Evolutionary conservation across 2,329 filamentous ascomycete species (phyloP).

Genomic region (Alternaria metachromatica): DNA sequence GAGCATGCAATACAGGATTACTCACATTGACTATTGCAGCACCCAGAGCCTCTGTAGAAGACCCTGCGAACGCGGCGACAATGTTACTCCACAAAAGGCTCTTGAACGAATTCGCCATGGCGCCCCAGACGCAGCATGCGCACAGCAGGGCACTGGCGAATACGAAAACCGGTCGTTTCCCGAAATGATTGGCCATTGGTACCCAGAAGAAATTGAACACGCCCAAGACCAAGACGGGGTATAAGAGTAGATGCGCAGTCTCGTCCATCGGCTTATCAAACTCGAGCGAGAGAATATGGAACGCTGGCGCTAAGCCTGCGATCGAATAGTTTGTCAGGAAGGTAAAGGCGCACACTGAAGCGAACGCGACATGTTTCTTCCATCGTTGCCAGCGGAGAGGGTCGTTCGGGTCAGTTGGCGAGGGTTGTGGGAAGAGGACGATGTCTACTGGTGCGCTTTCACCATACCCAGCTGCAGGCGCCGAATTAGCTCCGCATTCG

Average conservation of each 20-base stretch:
- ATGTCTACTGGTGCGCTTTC: slow-evolving; percentile 19
- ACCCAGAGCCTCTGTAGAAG: slow-evolving; percentile 54
- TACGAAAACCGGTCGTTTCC: slow-evolving; percentile 57
- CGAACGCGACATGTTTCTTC: slow-evolving; percentile 54
- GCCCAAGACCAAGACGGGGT: slow-evolving; percentile 56
- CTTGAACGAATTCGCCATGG: slow-evolving; percentile 49
- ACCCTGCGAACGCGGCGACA: slow-evolving; percentile 54
- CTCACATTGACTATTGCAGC: slow-evolving; percentile 48
- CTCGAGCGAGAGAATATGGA: slow-evolving; percentile 54
- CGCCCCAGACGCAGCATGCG: slow-evolving; percentile 57
- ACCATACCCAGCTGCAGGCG: background rate
- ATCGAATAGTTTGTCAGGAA: slow-evolving; percentile 57
- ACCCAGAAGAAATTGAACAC: slow-evolving; percentile 62
- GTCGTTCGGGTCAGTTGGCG: slow-evolving; percentile 55
- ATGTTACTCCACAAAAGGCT: slow-evolving; percentile 56
- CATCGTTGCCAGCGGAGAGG: slow-evolving; percentile 56
- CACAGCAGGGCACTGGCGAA: slow-evolving; percentile 54
- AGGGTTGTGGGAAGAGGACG: slow-evolving; percentile 58
- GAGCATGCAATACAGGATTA: background rate
- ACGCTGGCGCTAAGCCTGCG: slow-evolving; percentile 53
- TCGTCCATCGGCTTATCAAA: slow-evolving; percentile 56
- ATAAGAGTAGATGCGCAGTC: slow-evolving; percentile 50
- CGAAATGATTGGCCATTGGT: slow-evolving; percentile 56
- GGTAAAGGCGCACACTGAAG: slow-evolving; percentile 53
- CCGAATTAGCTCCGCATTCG: background rate